A percentile compares a stretch with the other conserved stretches of the same genome.
These are phyloP conservation scores for Barnettozyma pratensis DNA, from an alignment of 805 yeast species.

Conservation along the genomic window DNA sequence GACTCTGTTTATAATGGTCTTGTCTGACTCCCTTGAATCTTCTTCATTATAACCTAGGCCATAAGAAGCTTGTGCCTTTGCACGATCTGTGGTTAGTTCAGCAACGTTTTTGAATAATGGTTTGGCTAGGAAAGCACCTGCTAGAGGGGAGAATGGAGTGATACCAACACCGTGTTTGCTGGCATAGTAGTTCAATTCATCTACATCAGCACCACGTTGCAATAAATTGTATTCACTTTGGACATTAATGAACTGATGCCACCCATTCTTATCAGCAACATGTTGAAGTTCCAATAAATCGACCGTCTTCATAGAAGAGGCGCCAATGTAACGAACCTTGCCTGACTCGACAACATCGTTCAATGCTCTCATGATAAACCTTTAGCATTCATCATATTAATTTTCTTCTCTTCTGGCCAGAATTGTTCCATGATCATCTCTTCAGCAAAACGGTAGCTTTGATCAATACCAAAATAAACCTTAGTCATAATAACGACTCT, in stretches of 20 bases:
- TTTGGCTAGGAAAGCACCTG: constrained; percentile 49
- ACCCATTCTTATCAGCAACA: constrained; percentile 49
- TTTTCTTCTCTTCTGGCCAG: background rate
- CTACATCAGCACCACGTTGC: constrained; percentile 57
- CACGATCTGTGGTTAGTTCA: constrained; percentile 8
- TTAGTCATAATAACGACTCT: constrained; percentile 51
- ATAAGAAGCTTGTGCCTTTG: background rate
- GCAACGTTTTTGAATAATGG: constrained; percentile 28
- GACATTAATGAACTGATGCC: constrained; percentile 61
- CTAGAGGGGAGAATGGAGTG: constrained; percentile 58
- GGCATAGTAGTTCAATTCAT: constrained; percentile 56
- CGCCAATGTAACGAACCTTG: constrained; percentile 51
- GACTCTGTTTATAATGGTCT: constrained; percentile 2
- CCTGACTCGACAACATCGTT: constrained; percentile 46
- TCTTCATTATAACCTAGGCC: background rate
- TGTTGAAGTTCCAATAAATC: constrained; percentile 51
- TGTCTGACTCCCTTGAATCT: background rate
- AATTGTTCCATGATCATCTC: background rate
- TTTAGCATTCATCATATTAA: constrained; percentile 22
- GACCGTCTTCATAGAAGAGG: constrained; percentile 52
- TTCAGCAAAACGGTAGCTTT: constrained; percentile 1
- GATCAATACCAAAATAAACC: constrained; percentile 13
- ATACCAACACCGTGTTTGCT: constrained; percentile 46
- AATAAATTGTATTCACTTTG: constrained; percentile 53
- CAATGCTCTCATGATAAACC: constrained; percentile 48